Evolutionary conservation across 176 grass and related monocot genomes (phyloP).

Genomic region (Metroxylon sagu): DNA sequence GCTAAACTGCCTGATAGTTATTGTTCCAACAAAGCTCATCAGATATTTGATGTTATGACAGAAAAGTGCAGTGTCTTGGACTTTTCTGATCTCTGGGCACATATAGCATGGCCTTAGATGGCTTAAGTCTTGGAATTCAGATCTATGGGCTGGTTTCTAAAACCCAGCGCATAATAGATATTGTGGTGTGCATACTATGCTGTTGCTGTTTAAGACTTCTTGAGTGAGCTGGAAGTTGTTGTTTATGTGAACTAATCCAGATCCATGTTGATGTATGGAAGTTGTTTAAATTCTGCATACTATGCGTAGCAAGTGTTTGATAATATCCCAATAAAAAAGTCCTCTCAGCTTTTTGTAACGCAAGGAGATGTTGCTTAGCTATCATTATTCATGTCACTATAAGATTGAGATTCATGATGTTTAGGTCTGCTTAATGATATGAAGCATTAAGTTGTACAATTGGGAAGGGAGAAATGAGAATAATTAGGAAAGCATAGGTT

Average conservation of each 20-base stretch:
- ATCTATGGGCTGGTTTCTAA: conserved; percentile 55
- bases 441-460: too few species aligned
- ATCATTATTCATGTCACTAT: too few species aligned
- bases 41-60: conserved; percentile 47
- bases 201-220: background rate
- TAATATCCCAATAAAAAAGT: background rate
- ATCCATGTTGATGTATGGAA: conserved; percentile 51
- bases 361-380: too few species aligned
- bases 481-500: too few species aligned
- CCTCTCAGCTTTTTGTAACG: background rate
- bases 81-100: conserved; percentile 19
- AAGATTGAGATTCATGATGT: too few species aligned
- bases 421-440: too few species aligned
- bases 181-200: conserved; percentile 45
- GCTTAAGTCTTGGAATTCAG: conserved; percentile 30
- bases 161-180: conserved; percentile 22
- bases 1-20: conserved; percentile 16
- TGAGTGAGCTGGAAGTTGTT: too few species aligned
- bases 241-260: too few species aligned
- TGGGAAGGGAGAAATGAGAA: too few species aligned
- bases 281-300: conserved; percentile 24
- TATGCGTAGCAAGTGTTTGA: conserved; percentile 44
- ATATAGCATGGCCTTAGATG: conserved; percentile 28
- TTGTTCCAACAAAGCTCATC: conserved; percentile 20
- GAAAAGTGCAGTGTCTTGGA: conserved; percentile 26